phyloP scores from a whole-genome alignment of 2,329 filamentous ascomycete genomes.

The Aspergillus ruber region DNA sequence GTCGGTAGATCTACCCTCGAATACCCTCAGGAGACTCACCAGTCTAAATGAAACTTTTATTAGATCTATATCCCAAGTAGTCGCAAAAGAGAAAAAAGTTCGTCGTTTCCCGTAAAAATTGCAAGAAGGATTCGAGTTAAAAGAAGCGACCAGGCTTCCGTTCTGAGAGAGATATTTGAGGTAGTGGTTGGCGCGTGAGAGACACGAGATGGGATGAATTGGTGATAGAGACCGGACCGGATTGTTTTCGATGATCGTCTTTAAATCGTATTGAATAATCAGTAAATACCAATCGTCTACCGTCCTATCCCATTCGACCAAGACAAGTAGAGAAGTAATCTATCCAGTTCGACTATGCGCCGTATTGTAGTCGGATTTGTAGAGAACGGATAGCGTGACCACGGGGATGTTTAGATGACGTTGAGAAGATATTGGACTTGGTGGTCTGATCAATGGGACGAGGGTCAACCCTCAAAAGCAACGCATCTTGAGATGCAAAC shows the following conservation, averaged over 20 bases:
- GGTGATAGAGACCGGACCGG: neutral
- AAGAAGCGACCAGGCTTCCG: conserved; percentile 26
- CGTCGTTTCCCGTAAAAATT: conserved; percentile 20
- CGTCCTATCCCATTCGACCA: too few species aligned
- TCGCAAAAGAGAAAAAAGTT: conserved; percentile 10
- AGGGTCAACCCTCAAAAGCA: conserved; percentile 21
- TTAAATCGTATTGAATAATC: neutral
- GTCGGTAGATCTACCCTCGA: conserved; percentile 1
- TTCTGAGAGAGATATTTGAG: conserved; percentile 5
- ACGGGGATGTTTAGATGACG: conserved; percentile 18
- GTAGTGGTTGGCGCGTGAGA: neutral
- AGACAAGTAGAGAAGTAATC: neutral
- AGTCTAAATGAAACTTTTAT: conserved; percentile 23
- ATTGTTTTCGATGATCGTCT: neutral
- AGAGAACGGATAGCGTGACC: conserved; percentile 23
- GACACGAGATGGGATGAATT: neutral
- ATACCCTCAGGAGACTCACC: conserved; percentile 19
- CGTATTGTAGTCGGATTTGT: conserved; percentile 13
- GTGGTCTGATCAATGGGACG: conserved; percentile 8
- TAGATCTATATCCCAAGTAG: conserved; percentile 19
- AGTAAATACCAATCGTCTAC: too few species aligned
- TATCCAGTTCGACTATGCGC: conserved; percentile 2
- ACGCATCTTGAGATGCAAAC: conserved; percentile 18
- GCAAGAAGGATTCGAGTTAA: conserved; percentile 4
- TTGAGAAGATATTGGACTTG: conserved; percentile 22